Evolutionary conservation across 495 filamentous ascomycete species (phyloP).

Genomic region (Friedmanniomyces simplex): DNA sequence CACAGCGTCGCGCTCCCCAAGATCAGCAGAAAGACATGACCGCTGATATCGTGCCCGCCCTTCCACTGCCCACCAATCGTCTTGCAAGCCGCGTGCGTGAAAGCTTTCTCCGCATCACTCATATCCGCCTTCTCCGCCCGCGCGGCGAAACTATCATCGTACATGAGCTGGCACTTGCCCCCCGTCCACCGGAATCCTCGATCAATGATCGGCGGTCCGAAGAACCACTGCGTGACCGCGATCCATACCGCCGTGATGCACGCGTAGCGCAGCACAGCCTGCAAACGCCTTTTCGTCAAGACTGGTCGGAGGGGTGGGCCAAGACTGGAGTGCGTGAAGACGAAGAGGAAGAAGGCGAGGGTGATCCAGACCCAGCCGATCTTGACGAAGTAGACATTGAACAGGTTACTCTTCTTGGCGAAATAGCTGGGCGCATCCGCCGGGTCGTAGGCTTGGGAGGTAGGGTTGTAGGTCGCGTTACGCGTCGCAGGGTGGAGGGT

Average conservation of each 20-base stretch:
- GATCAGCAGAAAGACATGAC: conserved; percentile 89
- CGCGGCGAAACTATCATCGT: conserved; percentile 21
- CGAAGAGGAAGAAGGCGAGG: conserved; percentile 51
- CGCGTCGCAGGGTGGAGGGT: conserved; percentile 61
- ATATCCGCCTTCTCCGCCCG: conserved; percentile 29
- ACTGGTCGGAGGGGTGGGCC: conserved; percentile 28
- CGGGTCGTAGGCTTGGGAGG: conserved; percentile 47
- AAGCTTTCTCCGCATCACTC: conserved; percentile 39
- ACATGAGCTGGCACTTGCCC: conserved; percentile 50
- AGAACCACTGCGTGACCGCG: conserved; percentile 88
- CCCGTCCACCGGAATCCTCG: conserved; percentile 71
- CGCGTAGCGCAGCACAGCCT: conserved; percentile 53
- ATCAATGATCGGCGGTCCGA: conserved; percentile 83
- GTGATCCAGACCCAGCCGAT: conserved; percentile 88
- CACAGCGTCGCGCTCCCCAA: conserved; percentile 66
- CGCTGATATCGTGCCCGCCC: conserved; percentile 87
- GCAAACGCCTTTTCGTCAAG: conserved; percentile 33
- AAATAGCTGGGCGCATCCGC: conserved; percentile 71
- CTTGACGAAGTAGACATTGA: conserved; percentile 91
- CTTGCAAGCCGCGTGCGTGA: conserved; percentile 75
- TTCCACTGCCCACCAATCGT: conserved; percentile 69
- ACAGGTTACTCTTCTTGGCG: conserved; percentile 78
- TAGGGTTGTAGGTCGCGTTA: conserved; percentile 44
- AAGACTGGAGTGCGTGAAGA: conserved; percentile 47
- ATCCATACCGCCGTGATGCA: conserved; percentile 80